phyloP scores from a whole-genome alignment of 371 early-diverging fungal genomes.

The Syncephalastrum sp. region DNA sequence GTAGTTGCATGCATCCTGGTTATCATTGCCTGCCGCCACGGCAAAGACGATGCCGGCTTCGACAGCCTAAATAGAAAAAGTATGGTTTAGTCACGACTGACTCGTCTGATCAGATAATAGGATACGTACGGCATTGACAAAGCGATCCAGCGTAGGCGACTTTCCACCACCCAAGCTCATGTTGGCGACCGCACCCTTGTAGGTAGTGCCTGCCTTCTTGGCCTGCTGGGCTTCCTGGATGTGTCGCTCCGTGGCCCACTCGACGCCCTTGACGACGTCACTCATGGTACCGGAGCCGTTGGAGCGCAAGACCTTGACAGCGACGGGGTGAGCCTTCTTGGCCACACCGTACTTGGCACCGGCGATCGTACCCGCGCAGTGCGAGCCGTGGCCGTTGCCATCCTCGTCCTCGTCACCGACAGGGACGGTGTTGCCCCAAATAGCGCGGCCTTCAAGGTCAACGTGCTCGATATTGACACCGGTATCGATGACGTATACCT shows the following conservation, averaged over 20 bases:
- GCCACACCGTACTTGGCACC: constrained; percentile 86
- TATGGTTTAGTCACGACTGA: background rate
- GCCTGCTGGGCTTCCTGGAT: constrained; percentile 41
- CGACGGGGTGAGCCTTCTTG: constrained; percentile 86
- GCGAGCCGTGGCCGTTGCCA: constrained; percentile 89
- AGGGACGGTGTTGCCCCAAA: constrained; percentile 75
- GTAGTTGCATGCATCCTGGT: constrained; percentile 89
- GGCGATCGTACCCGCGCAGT: constrained; percentile 91
- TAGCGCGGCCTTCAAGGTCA: constrained; percentile 86
- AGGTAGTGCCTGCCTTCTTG: constrained; percentile 40
- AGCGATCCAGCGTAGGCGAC: constrained; percentile 76
- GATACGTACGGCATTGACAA: constrained; percentile 62
- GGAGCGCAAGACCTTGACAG: constrained; percentile 86
- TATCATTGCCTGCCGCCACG: constrained; percentile 98
- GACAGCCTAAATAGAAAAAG: constrained; percentile 53
- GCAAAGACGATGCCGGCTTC: constrained; percentile 82
- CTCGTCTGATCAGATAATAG: background rate
- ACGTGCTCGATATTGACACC: constrained; percentile 78
- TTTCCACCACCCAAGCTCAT: constrained; percentile 91
- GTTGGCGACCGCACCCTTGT: constrained; percentile 84
- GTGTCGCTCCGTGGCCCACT: constrained; percentile 57
- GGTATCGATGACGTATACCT: constrained; percentile 90
- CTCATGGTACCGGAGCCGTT: constrained; percentile 79
- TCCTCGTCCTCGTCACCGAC: constrained; percentile 69
- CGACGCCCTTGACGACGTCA: constrained; percentile 72